phyloP scores from a whole-genome alignment of 1,284 basidiomycete genomes.

The Leccinum pallidistipes region DNA sequence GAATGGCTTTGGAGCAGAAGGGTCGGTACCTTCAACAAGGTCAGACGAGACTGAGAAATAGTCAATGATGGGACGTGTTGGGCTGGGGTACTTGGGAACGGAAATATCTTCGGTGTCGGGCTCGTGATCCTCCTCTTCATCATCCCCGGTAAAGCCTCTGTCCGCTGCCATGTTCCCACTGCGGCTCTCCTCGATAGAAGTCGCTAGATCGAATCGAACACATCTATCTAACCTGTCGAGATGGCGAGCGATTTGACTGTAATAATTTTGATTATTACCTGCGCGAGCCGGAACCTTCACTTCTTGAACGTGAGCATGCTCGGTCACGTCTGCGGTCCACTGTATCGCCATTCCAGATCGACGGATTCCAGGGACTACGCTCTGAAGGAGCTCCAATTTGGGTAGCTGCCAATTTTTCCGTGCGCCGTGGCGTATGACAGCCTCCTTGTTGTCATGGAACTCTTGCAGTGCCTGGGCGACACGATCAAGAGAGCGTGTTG shows the following conservation, averaged over 20 bases:
- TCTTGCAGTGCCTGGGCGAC: constrained; percentile 3
- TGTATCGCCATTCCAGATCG: constrained; percentile 4
- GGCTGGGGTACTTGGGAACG: neutral
- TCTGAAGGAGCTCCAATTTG: neutral
- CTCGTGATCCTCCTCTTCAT: constrained; percentile 3
- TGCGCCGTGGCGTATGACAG: neutral
- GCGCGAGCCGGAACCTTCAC: constrained; percentile 5
- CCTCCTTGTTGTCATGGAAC: constrained; percentile 10
- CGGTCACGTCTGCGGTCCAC: constrained; percentile 5
- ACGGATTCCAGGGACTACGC: neutral
- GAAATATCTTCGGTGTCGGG: neutral
- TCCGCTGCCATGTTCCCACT: neutral
- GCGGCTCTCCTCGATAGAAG: neutral
- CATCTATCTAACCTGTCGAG: constrained; percentile 8
- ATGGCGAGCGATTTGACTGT: neutral
- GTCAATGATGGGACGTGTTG: neutral
- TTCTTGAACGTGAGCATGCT: constrained; percentile 7
- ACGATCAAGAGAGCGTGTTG: neutral
- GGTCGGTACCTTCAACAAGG: neutral
- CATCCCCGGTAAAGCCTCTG: neutral
- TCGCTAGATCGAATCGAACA: constrained; percentile 4
- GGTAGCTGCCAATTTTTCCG: neutral
- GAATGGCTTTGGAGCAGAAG: constrained; percentile 1
- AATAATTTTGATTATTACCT: constrained; percentile 7
- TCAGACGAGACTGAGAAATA: constrained; percentile 2